Conservation (phyloP, 805 yeast genomes). For the Spathaspora boniae region DNA sequence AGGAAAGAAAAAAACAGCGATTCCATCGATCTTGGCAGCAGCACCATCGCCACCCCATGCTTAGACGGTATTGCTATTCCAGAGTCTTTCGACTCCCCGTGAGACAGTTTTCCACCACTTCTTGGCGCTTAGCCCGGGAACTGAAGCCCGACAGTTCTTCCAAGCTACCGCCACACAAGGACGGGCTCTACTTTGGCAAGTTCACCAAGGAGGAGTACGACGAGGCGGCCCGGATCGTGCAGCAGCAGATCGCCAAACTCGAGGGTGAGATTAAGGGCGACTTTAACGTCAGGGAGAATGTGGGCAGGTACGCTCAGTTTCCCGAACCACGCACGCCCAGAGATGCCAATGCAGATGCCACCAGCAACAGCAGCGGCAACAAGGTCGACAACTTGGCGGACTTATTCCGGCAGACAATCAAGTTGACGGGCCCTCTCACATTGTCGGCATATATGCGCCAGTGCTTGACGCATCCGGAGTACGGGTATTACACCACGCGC, state of each 20-base stretch:
- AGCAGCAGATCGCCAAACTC: conserved; percentile 27
- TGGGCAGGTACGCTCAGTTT: conserved; percentile 34
- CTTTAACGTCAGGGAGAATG: conserved; percentile 31
- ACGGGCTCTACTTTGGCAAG: conserved; percentile 29
- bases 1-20: too few species aligned
- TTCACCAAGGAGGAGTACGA: conserved; percentile 39
- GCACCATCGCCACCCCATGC: too few species aligned
- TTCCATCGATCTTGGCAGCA: too few species aligned
- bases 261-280: conserved; percentile 38
- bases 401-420: conserved; percentile 46
- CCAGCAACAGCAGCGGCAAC: conserved; percentile 8
- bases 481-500: conserved; percentile 75
- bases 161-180: conserved; percentile 1
- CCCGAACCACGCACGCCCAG: conserved; percentile 26
- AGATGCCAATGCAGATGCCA: conserved; percentile 1
- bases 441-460: conserved; percentile 75
- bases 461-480: conserved; percentile 72
- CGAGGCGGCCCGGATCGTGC: conserved; percentile 31
- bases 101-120: too few species aligned
- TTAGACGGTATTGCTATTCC: too few species aligned
- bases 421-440: conserved; percentile 74
- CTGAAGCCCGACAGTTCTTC: too few species aligned
- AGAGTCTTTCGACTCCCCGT: too few species aligned
- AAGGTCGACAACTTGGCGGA: conserved; percentile 25
- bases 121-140: too few species aligned